Conservation (phyloP, 768 basidiomycete species). For the Boletus rubropictus region DNA sequence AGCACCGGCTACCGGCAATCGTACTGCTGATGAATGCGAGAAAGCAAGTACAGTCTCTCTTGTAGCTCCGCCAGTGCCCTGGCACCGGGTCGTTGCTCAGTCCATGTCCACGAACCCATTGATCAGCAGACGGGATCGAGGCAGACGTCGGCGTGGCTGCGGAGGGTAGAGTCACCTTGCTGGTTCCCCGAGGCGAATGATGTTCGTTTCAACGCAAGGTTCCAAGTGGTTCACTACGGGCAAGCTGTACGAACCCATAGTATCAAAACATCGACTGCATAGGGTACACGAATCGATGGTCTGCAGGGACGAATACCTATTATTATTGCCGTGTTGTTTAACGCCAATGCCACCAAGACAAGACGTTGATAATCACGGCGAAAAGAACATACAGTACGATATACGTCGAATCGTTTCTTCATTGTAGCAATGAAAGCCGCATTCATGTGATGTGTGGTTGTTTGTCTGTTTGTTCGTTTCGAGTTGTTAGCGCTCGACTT, state of each 20-base stretch:
- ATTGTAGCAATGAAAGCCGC: no score
- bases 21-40: constrained; percentile 72
- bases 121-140: no score
- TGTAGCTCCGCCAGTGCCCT: constrained; percentile 60
- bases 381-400: not conserved
- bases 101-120: no score
- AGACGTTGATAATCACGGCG: constrained; percentile 64
- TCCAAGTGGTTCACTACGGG: no score
- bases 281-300: constrained; percentile 51
- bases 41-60: constrained; percentile 54
- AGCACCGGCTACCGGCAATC: no score
- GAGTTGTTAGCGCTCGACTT: not conserved
- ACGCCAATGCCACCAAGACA: constrained; percentile 49
- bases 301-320: constrained; percentile 42
- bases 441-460: no score
- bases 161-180: no score
- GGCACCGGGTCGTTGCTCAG: no score
- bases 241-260: constrained; percentile 28
- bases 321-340: constrained; percentile 64
- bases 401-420: not conserved
- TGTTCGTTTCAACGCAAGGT: no score
- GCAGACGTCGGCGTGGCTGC: no score
- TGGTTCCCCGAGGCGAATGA: no score
- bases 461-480: no score
- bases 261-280: constrained; percentile 36